These are phyloP conservation scores for Clavaria fumosa DNA, from an alignment of 768 basidiomycete species.

Conservation along the genomic window DNA sequence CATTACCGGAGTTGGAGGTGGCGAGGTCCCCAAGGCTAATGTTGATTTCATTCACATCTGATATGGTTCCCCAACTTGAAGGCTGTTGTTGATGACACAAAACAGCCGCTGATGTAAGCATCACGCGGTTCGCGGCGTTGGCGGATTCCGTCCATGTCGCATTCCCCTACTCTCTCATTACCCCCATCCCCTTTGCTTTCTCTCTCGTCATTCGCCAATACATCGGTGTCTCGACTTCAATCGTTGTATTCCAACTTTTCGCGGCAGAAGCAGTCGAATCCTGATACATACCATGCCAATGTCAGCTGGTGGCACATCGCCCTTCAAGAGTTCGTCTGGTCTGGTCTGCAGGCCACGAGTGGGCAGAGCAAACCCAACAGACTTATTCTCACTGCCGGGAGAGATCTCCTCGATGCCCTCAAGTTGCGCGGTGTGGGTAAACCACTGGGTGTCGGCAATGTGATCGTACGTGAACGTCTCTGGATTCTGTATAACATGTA, in stretches of 20 bases:
- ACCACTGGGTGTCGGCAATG: conserved; percentile 53
- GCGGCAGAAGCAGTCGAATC: conserved; percentile 71
- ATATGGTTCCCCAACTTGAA: too few relatives aligned
- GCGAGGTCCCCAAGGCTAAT: too few relatives aligned
- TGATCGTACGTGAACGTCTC: conserved; percentile 34
- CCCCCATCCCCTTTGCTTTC: conserved; percentile 10
- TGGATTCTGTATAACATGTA: conserved; percentile 3
- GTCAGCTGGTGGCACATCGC: conserved; percentile 78
- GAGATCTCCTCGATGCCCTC: conserved; percentile 40
- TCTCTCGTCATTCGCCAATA: conserved; percentile 31
- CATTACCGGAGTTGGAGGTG: too few relatives aligned
- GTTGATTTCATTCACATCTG: too few relatives aligned
- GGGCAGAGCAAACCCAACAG: conserved; percentile 22
- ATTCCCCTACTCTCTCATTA: too few relatives aligned
- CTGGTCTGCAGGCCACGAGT: conserved; percentile 30
- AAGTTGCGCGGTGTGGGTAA: conserved; percentile 58
- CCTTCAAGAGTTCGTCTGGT: conserved; percentile 42
- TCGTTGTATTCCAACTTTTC: conserved; percentile 83
- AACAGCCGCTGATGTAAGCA: too few relatives aligned
- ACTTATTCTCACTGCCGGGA: conserved; percentile 43
- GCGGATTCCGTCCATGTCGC: too few relatives aligned
- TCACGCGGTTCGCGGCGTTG: too few relatives aligned
- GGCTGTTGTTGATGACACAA: too few relatives aligned
- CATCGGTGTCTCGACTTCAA: conserved; percentile 43
- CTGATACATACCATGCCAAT: conserved; percentile 64